Percentiles rank a stretch among this genome's conserved stretches.
Evolutionary conservation across 225 moss, liverwort and hornwort genomes (phyloP).

Genomic region (Thuidium tamariscinum): DNA sequence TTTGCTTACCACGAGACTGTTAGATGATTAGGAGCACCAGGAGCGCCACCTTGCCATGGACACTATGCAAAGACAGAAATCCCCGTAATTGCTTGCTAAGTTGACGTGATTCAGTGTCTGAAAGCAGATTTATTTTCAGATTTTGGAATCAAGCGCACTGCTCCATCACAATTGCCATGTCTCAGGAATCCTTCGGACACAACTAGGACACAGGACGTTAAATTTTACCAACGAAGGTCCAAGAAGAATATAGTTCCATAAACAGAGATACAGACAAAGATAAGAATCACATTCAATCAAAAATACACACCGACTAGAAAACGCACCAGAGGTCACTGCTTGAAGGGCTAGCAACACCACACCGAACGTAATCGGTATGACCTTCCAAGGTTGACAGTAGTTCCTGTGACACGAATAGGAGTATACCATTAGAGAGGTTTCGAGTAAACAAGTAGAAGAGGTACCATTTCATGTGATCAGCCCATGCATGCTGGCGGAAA

Average conservation of each 20-base stretch:
- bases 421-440: background rate
- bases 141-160: too few species aligned
- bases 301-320: background rate
- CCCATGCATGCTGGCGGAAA: background rate
- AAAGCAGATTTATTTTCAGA: too few species aligned
- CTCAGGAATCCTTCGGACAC: too few species aligned
- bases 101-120: too few species aligned
- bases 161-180: too few species aligned
- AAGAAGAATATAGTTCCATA: background rate
- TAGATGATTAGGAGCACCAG: too few species aligned
- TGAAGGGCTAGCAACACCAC: slow-evolving; percentile 72
- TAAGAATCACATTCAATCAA: background rate
- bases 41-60: too few species aligned
- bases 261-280: background rate
- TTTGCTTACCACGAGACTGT: too few species aligned
- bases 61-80: too few species aligned
- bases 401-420: slow-evolving; percentile 22
- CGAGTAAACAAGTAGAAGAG: background rate
- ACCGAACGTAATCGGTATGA: slow-evolving; percentile 94
- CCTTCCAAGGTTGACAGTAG: slow-evolving; percentile 57
- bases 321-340: slow-evolving; percentile 70
- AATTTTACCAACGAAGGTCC: too few species aligned
- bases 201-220: too few species aligned
- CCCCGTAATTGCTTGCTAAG: too few species aligned
- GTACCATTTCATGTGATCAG: background rate